Base-by-base conservation (phyloP, 805 yeast genomes). In the Candida taoyuanica region DNA sequence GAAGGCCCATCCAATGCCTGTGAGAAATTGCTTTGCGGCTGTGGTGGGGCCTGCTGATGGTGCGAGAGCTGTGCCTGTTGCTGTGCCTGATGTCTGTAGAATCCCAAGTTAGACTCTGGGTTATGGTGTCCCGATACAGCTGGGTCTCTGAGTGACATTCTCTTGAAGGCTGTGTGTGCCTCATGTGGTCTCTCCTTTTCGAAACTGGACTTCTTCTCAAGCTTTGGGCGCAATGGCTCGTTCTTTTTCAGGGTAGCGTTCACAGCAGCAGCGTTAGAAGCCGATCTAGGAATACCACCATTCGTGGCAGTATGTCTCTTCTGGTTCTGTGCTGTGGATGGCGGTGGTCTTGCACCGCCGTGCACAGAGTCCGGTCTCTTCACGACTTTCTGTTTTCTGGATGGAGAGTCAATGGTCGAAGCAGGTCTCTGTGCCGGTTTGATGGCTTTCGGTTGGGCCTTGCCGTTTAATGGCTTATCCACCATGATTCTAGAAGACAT, bases 191-290 rank as follows among this genome's bases (percentile, higher is more conserved):
- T 52, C 34, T 49, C 65, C 49, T 73, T 78, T 46, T 74, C 78
- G 52, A 74, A 81, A 27, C 86, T 78, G 0, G 87, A 79, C 35
- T 49, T 40, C 43, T 45, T 42, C 34, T 44, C 48, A 11, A 40
- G 34, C n/a, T 18, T n/a, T 9, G 52, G 53, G 17, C 40, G 42
- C 12, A 51, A 53, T 48, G 30, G 69, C 59, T 46, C 65, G 30
- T 75, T 74, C 52, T 73, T 43, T 36, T 46, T 77, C 21, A 74
- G 54, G 29, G 74, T 76, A 2, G 78, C 79, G 8, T 81, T 82
- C 21, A 66, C 49, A 3, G 56, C 56, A 33, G 58, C 59, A 12
- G 58, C 56, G 27, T 44, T 52, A 12, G 50, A 52, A 3, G 53
- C 44, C 3, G 56, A 43, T 16, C 25, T 36, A 24, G 45, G 46